A percentile compares a stretch with the other conserved stretches of the same genome.
These are phyloP conservation scores for Boletus reticulatus DNA, from an alignment of 768 basidiomycete genomes.

Conservation along the genomic window DNA sequence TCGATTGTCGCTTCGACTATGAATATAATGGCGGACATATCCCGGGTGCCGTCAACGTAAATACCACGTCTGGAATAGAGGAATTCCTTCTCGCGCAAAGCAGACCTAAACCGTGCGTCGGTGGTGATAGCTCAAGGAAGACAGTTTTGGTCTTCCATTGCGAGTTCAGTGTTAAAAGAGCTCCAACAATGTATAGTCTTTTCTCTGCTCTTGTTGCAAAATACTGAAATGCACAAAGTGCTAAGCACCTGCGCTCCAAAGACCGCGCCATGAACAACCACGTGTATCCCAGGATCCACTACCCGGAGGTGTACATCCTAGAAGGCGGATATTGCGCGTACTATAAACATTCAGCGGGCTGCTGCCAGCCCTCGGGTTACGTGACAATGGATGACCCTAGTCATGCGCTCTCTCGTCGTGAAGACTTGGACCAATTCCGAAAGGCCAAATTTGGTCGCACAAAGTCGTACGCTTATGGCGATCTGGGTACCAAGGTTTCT, in stretches of 20 bases:
- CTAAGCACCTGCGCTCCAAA: conserved; percentile 87
- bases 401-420: conserved; percentile 74
- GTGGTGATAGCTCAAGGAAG: conserved; percentile 72
- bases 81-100: conserved; percentile 67
- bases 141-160: conserved; percentile 95
- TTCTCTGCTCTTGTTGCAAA: neutral
- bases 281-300: conserved; percentile 88
- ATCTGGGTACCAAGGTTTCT: conserved; percentile 46
- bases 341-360: conserved; percentile 62
- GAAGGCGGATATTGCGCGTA: conserved; percentile 95
- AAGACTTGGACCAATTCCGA: conserved; percentile 91
- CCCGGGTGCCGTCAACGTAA: conserved; percentile 88
- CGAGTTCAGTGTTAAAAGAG: conserved; percentile 94
- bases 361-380: conserved; percentile 82
- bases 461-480: conserved; percentile 92
- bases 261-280: conserved; percentile 89
- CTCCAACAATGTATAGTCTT: conserved; percentile 84
- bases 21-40: conserved; percentile 95
- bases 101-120: conserved; percentile 66
- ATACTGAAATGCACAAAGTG: conserved; percentile 45
- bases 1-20: conserved; percentile 98
- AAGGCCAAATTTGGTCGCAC: conserved; percentile 85
- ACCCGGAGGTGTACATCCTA: conserved; percentile 95
- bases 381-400: conserved; percentile 94
- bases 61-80: conserved; percentile 75